phyloP scores from a whole-genome alignment of 2,329 filamentous ascomycete genomes.

The Penicillium olsonii region DNA sequence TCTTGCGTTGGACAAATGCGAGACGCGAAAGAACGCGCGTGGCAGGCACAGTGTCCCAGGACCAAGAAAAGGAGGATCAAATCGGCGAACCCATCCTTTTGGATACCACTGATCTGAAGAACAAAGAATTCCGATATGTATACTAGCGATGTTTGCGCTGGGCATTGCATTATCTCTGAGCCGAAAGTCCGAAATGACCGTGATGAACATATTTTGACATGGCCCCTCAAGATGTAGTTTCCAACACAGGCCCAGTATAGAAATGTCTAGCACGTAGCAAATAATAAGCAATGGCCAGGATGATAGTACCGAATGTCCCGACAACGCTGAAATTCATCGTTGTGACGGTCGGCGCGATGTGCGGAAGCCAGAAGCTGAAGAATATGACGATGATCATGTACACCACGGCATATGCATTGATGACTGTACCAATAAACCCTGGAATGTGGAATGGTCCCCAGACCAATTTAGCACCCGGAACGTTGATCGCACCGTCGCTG shows the following conservation, averaged over 20 bases:
- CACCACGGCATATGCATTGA: constrained; percentile 9
- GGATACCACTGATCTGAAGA: constrained; percentile 37
- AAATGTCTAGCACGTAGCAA: constrained; percentile 5
- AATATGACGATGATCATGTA: constrained; percentile 13
- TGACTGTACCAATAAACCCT: constrained; percentile 4
- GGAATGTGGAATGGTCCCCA: constrained; percentile 25
- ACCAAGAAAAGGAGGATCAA: background rate
- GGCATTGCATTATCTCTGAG: background rate
- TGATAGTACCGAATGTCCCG: background rate
- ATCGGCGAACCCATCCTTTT: background rate
- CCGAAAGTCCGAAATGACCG: background rate
- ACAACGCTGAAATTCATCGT: constrained; percentile 14
- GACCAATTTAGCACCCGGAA: background rate
- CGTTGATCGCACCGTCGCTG: background rate
- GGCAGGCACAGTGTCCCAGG: background rate
- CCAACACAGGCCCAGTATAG: constrained; percentile 10
- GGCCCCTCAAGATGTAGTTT: background rate
- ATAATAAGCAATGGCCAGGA: constrained; percentile 6
- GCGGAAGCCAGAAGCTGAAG: constrained; percentile 13
- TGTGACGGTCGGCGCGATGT: constrained; percentile 1
- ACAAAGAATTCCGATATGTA: constrained; percentile 48
- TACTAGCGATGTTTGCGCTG: constrained; percentile 10
- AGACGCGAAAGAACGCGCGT: constrained; percentile 5
- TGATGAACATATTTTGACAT: background rate
- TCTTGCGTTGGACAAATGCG: constrained; percentile 18